Evolutionary conservation across 2,329 filamentous ascomycete genomes (phyloP), one percentile per base, ranked within the genome.

Genomic region (Venturia asperata): DNA sequence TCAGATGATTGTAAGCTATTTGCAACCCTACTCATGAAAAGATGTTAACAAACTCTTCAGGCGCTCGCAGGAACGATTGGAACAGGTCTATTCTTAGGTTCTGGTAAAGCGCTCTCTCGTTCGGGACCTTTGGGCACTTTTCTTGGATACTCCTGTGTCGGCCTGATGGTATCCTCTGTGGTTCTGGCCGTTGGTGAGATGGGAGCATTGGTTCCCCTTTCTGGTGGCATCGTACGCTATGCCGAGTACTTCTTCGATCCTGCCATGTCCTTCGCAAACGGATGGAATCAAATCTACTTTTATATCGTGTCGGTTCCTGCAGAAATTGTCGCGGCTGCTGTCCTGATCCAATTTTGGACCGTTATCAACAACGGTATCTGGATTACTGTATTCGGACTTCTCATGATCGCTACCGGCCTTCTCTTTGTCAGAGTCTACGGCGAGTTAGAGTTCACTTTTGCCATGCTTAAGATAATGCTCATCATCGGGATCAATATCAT

Each of bases 371-470:
- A 43, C 21, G 30, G 17, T 45, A 43, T 66, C 30, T 66, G 47
- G 47, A 55, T 66, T 17, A 45, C 62, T 6, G 39, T 65, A 19
- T 64, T 60, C 17, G 37, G 21, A 5, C 19, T 64, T 27, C 30
- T 66, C 21, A 60, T 60, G 41, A 65, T 60, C 34, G n/a, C 41
- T 9, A 64, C 64, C 17, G 27, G 56, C 47, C 5, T 58, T 37
- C 52, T 58, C 9, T 58, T 58, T 37, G 52, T 75, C 15, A 66
- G 74, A 5, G 74, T 76, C 37, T 77, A 77, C 55, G 76, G 74
- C 15, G 76, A 77, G 64, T 81, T 85, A 67, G 85, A 87, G 70
- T 87, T 86, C 68, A 66, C 82, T 30, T 79, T 87, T 30, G 79
- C 79, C 68, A 75, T 81, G 66, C 78, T 87, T 71, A 87, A 87